These are phyloP conservation scores for Paramecium pentaurelia DNA, from an alignment of 73 alveolate genomes.

Conservation along the genomic window DNA sequence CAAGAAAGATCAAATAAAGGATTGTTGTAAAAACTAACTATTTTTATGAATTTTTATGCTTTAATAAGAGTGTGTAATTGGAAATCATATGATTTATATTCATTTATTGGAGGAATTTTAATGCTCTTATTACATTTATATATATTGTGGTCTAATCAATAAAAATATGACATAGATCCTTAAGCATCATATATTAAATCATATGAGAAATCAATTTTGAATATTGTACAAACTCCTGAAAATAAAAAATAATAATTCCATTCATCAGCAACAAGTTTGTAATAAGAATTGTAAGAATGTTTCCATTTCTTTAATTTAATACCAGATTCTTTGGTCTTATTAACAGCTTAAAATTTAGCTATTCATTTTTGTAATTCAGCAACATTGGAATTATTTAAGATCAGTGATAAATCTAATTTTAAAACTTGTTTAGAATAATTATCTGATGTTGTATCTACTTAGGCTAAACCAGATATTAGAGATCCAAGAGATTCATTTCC, in stretches of 20 bases:
- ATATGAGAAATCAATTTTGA: neutral
- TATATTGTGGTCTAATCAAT: neutral
- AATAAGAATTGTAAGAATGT: neutral
- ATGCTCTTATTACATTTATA: neutral
- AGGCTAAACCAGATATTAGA: neutral
- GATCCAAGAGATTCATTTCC: constrained; percentile 30
- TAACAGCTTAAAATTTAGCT: neutral
- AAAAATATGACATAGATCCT: neutral
- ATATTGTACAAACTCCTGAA: neutral
- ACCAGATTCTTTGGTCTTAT: neutral
- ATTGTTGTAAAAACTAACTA: neutral
- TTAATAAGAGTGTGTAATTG: neutral
- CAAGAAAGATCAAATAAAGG: neutral
- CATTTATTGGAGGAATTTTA: neutral
- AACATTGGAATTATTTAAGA: neutral
- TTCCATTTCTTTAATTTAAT: constrained; percentile 19
- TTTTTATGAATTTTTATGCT: neutral
- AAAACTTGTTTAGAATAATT: neutral
- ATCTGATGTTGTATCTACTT: neutral
- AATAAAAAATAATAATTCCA: neutral
- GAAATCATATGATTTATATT: neutral
- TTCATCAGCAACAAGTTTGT: neutral
- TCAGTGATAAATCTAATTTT: neutral
- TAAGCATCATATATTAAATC: neutral
- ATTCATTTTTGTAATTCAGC: constrained; percentile 20